Base-by-base conservation (phyloP, 306 rosid genomes). In the Cucurbita ficifolia region DNA sequence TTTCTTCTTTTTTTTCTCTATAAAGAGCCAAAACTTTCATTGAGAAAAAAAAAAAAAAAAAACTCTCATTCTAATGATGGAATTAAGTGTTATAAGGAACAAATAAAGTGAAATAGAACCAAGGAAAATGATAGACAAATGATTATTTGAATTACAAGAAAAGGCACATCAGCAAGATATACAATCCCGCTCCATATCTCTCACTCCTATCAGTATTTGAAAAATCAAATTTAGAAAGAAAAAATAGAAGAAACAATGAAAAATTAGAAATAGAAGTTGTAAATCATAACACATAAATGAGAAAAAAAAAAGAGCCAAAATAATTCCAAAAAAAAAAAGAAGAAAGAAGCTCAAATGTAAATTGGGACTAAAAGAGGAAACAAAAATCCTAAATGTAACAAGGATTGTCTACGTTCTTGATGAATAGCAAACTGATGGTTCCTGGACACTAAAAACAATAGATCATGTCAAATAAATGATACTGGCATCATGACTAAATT, bases 371-470 rank as follows among this genome's bases (percentile, higher is more conserved):
- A 43, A 39, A 21, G 72, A 21, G 38, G 51, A 42, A 65, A 43
- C 18, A 65, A 18, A 19, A 59, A 14, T 12, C 40, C 38, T 67
- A 67, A 21, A 21, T 40, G 71, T 51, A 35, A 64, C 72, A 4
- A 43, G 22, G 55, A 14, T 8, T 33, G 11, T 6, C 43, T 46
- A 46, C 42, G 7, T 22, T 69, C 43, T 24, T 48, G 39, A 69
- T 69, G 73, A 67, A 65, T 67, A 39, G 72, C 51, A 42, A 69
- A 46, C 18, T 21, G 19, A 14, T 69, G 73, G 73, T 48, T 69
- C 73, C n/a, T 13, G 8, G 18, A 24, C 36, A 22, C 8, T 22
- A 45, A 45, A 48, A 12, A 10, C 16, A 16, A 7, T 7, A 48
- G 48, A 65, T n/a, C 16, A 10, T 64, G 51, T n/a, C 10, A 64